Percentiles rank a stretch among this genome's conserved stretches.
phyloP scores from a whole-genome alignment of 2,329 filamentous ascomycete genomes.

The Pseudogymnoascus sp. region DNA sequence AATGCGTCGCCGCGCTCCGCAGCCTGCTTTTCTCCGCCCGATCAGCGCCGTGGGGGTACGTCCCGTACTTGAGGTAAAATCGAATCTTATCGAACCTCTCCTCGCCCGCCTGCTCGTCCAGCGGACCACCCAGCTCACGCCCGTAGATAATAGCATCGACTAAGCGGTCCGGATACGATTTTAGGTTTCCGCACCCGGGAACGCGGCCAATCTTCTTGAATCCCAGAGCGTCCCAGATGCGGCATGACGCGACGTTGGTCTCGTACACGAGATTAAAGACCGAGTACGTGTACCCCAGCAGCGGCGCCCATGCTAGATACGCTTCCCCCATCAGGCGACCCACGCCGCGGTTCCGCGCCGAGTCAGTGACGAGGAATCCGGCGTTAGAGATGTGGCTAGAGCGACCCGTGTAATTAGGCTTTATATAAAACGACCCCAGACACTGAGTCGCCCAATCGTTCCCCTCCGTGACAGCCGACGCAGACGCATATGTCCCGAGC shows the following conservation, averaged over 20 bases:
- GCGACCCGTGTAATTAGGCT: slow-evolving; percentile 66
- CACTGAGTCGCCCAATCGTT: slow-evolving; percentile 59
- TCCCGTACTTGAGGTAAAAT: slow-evolving; percentile 89
- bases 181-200: slow-evolving; percentile 45
- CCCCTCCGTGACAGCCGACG: slow-evolving; percentile 39
- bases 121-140: slow-evolving; percentile 48
- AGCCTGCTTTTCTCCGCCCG: slow-evolving; percentile 92
- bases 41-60: slow-evolving; percentile 89
- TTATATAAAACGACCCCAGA: slow-evolving; percentile 64
- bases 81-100: slow-evolving; percentile 98
- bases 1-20: slow-evolving; percentile 87
- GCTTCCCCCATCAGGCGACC: slow-evolving; percentile 49
- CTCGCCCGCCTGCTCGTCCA: slow-evolving; percentile 80
- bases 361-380: slow-evolving; percentile 48
- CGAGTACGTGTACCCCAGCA: slow-evolving; percentile 60
- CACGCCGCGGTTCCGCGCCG: slow-evolving; percentile 46
- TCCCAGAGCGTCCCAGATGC: slow-evolving; percentile 65
- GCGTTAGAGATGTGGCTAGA: slow-evolving; percentile 67
- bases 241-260: slow-evolving; percentile 62
- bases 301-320: slow-evolving; percentile 50
- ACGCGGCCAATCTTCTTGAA: slow-evolving; percentile 66
- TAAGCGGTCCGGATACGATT: slow-evolving; percentile 41
- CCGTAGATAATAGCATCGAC: slow-evolving; percentile 56
- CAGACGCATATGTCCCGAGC: slow-evolving; percentile 51
- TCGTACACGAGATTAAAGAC: slow-evolving; percentile 72